Conservation (phyloP, 2,329 filamentous ascomycete species). For the Akanthomyces muscarius region DNA sequence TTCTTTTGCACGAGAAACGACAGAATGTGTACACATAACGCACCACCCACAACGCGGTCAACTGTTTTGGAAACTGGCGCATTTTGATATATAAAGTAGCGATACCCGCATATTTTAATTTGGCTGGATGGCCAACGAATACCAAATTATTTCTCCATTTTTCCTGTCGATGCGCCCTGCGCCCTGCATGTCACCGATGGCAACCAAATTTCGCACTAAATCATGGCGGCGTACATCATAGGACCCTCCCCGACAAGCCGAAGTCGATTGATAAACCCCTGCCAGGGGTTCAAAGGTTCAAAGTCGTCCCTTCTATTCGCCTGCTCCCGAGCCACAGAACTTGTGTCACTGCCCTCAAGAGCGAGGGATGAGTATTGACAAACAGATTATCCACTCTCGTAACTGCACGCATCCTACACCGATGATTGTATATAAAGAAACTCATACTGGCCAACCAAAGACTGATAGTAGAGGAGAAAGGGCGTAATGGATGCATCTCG, state of each 20-base stretch:
- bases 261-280: too few species aligned
- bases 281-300: too few species aligned
- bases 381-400: too few species aligned
- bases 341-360: too few species aligned
- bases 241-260: neutral
- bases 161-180: neutral
- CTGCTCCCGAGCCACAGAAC: too few species aligned
- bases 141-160: neutral
- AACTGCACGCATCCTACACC: too few species aligned
- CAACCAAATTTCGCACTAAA: neutral
- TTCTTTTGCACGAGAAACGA: slow-evolving; percentile 9
- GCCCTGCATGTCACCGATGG: neutral
- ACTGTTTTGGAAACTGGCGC: neutral
- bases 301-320: too few species aligned
- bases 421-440: too few species aligned
- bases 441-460: too few species aligned
- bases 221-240: neutral
- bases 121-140: neutral
- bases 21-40: slow-evolving; percentile 2
- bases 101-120: slow-evolving; percentile 11
- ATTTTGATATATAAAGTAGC: slow-evolving; percentile 9
- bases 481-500: too few species aligned
- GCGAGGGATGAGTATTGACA: too few species aligned
- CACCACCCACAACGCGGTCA: neutral
- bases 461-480: too few species aligned